Evolutionary conservation across 148 eudicot species (phyloP).

Genomic region (Fagopyrum tataricum): DNA sequence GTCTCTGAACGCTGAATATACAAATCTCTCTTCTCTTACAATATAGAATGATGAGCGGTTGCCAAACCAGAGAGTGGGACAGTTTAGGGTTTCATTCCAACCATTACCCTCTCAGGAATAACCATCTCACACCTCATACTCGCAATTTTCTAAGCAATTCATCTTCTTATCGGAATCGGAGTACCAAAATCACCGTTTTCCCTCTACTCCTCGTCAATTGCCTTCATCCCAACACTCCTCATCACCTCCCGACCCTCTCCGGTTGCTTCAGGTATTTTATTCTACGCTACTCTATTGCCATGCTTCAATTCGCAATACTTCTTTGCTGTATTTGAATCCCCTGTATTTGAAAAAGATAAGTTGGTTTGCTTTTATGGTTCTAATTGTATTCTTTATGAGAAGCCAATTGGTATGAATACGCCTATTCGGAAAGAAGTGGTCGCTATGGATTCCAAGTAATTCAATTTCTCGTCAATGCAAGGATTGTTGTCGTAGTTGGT

Average conservation of each 20-base stretch:
- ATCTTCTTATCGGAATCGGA: conserved; percentile 14
- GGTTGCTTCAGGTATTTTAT: conserved; percentile 39
- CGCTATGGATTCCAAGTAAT: background rate
- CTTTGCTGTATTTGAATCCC: background rate
- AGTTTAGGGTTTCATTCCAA: conserved; percentile 21
- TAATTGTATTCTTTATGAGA: too few relatives aligned
- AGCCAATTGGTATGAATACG: background rate
- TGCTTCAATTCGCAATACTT: background rate
- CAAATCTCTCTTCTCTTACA: background rate
- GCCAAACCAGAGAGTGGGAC: conserved; percentile 20
- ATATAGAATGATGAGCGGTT: conserved; percentile 25
- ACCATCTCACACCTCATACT: background rate
- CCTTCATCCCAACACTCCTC: conserved; percentile 25
- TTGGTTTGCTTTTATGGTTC: background rate
- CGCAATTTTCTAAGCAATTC: conserved; percentile 2
- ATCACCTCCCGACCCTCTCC: conserved; percentile 21
- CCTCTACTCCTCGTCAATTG: conserved; percentile 21
- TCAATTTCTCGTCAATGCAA: background rate
- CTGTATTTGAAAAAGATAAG: background rate
- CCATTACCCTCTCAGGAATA: background rate
- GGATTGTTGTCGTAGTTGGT: background rate
- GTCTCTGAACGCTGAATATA: background rate
- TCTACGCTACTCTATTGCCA: background rate
- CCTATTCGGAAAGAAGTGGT: background rate
- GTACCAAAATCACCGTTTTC: conserved; percentile 7